phyloP scores from a whole-genome alignment of 2,329 filamentous ascomycete genomes.

The Fusarium sterilihyphosum region DNA sequence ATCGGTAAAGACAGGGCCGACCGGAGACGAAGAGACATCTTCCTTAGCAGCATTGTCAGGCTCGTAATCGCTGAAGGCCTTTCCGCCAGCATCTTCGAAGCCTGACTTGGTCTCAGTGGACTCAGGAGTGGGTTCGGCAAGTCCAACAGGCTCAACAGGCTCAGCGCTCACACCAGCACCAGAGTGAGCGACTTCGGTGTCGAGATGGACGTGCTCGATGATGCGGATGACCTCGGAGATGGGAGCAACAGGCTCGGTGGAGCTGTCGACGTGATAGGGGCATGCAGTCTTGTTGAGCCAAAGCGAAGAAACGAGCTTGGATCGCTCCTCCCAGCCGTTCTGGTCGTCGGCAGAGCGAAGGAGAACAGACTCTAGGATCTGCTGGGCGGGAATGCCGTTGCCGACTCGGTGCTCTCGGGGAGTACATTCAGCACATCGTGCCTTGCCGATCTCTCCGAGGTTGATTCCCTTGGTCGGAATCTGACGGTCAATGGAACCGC shows the following conservation, averaged over 20 bases:
- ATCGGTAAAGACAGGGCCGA: not conserved
- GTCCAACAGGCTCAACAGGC: not conserved
- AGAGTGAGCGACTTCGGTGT: not conserved
- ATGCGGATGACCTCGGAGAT: not conserved
- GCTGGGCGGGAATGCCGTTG: not conserved
- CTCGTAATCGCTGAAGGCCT: not conserved
- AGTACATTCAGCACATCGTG: conserved; percentile 30
- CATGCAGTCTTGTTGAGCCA: conserved; percentile 19
- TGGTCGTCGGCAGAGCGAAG: conserved; percentile 8
- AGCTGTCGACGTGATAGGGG: conserved; percentile 6
- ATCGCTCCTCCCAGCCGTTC: not conserved
- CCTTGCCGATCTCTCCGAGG: conserved; percentile 9
- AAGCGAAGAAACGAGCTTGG: not conserved
- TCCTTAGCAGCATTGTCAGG: not conserved
- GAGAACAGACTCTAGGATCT: conserved; percentile 31
- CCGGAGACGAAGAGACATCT: no score
- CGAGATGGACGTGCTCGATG: no score
- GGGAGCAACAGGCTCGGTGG: no score
- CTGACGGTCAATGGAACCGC: conserved; percentile 16
- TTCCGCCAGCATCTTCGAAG: not conserved
- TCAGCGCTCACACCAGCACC: not conserved
- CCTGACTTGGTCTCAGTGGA: not conserved
- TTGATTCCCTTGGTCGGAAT: not conserved
- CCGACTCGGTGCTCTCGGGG: conserved; percentile 25
- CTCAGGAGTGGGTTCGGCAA: not conserved